Conservation (phyloP, 305 asterid species). For the Fraxinus greggii region DNA sequence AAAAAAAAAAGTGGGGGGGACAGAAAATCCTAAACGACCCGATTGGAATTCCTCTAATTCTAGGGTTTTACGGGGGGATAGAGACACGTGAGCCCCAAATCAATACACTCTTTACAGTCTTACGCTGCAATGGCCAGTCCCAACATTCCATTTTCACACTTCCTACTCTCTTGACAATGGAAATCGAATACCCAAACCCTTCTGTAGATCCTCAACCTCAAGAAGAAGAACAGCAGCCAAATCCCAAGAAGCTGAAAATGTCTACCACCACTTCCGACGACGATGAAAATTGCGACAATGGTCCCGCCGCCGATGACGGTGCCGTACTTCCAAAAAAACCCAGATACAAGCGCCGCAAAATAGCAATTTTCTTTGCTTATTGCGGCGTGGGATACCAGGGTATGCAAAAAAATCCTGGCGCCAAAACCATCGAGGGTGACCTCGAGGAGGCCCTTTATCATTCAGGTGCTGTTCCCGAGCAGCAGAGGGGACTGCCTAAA, state of each 20-base stretch:
- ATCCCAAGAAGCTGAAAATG: slow-evolving; percentile 67
- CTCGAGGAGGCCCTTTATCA: slow-evolving; percentile 80
- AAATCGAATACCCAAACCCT: slow-evolving; percentile 27
- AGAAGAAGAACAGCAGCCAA: slow-evolving; percentile 38
- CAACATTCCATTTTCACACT: not conserved
- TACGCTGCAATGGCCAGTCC: slow-evolving; percentile 17
- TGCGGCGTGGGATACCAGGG: slow-evolving; percentile 97
- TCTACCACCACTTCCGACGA: slow-evolving; percentile 64
- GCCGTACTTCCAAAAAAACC: slow-evolving; percentile 33
- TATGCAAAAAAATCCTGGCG: slow-evolving; percentile 96
- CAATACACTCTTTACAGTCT: not conserved
- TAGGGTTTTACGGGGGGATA: slow-evolving; percentile 47
- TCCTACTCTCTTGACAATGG: slow-evolving; percentile 32
- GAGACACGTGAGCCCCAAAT: not conserved
- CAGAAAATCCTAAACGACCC: not conserved
- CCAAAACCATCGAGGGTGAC: slow-evolving; percentile 94
- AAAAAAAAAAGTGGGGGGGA: not conserved
- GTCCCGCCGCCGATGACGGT: slow-evolving; percentile 8
- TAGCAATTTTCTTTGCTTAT: slow-evolving; percentile 83
- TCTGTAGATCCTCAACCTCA: slow-evolving; percentile 23
- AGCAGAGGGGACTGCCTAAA: slow-evolving; percentile 58
- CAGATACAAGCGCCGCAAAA: slow-evolving; percentile 79
- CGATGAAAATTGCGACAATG: slow-evolving; percentile 34
- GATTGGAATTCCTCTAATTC: slow-evolving; percentile 15
- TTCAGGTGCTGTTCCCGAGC: slow-evolving; percentile 79